Base-by-base conservation (phyloP, 1,284 basidiomycete genomes). In the Coniferiporia weirii region DNA sequence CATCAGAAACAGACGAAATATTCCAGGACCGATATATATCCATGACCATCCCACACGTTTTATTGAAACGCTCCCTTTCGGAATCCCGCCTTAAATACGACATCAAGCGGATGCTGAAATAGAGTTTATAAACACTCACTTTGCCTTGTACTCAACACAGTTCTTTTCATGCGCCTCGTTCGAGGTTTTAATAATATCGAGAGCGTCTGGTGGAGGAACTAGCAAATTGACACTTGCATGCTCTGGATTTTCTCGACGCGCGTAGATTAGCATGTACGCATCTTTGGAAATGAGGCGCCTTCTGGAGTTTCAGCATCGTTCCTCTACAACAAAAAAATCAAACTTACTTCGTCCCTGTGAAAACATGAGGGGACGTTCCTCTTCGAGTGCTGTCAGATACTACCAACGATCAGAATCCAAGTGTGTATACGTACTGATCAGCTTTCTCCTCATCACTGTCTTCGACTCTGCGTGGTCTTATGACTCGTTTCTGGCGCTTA, bases 251-350 rank as follows among this genome's bases (percentile, higher is more conserved):
- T 68, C 57, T 43, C 68, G 69, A 8, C 82, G 81, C 45, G 82
- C 80, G 72, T 96, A 97, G 54, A 97, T 86, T 43, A 96, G 79
- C 93, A 96, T 95, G 72, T 97, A 96, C 22, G 91, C 92, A 65
- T 95, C 91, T 70, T 82, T 88, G 0, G 92, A 94, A 0, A 80
- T 76, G 60, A 84, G 70, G 40, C 58, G 57, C 40, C 59, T 64
- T 38, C 6, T 10, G 12, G 3, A 32, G 17, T 4, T 36, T 46
- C 13, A 35, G 19, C 34, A 2, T 36, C 46, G 61, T 48, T 17
- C 13, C 7, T 17, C 13, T 17, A 34, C 15, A 17, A 22, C 17
- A 9, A 51, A 34, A 52, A 12, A 19, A 13, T 40, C 17, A 3
- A 12, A 17, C 20, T n/a, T 22, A 54, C 38, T 45, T 54, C 8